Base-by-base conservation (phyloP, 495 filamentous ascomycete species). In the Trichoderma orchidacearum region DNA sequence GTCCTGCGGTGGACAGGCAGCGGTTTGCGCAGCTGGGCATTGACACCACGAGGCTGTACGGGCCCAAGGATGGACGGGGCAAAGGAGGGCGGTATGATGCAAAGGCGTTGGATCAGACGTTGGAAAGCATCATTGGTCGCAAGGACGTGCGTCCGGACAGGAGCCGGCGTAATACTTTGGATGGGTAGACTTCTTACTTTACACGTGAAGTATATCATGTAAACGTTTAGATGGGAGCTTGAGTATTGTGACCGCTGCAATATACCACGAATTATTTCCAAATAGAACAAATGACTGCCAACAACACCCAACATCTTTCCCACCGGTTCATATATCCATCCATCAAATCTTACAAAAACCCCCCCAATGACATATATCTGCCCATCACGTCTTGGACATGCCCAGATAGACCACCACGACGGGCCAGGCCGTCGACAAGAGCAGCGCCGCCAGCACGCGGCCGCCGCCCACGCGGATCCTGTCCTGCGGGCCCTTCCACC, bases 41-140 rank as follows among this genome's bases (percentile, higher is more conserved):
- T 41, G 80, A 62, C 96, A 96, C 72, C 90, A 97, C 71, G 75
- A 82, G 36, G 83, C 73, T 29, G 88, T 82, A 5, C 68, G 96
- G 53, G 72, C 73, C n/a, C 82, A 87, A 68, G 87, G 53, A 55
- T n/a, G 53, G 32, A 18, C 12, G 21, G 15, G 53, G 53, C 23
- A 34, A 34, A 7, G 53, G 53, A 4, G 53, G 53, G 0, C 7
- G 53, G 18, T 55, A 55, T 28, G 53, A 55, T 36, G 30, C 53
- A 6, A 55, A 55, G 21, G 53, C 53, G 31, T 25, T 55, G 53
- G 30, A n/a, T n/a, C 53, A 55, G 32, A 34, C 87, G 13, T 64
- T 97, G 55, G 85, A 89, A 64, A 82, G 82, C 6, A 86, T 95
- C 15, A 68, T 96, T 50, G 89, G 53, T 18, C 30, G 53, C 3